A percentile compares a stretch with the other conserved stretches of the same genome.
phyloP scores from a whole-genome alignment of 805 yeast species.

The Yamadazyma ubonensis region DNA sequence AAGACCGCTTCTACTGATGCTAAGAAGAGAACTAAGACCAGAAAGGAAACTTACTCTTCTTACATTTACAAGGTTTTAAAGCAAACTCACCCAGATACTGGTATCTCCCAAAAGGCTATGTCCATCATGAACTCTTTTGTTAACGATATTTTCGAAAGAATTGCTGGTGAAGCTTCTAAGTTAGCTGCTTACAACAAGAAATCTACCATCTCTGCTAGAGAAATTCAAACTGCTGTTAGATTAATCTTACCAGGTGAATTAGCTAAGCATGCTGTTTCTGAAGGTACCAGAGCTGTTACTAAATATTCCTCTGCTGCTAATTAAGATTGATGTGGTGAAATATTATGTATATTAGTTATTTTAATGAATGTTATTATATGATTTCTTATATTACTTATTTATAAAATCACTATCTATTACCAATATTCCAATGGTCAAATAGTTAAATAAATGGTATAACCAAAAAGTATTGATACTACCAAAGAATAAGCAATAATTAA shows the following conservation, averaged over 20 bases:
- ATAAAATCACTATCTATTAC: conserved; percentile 4
- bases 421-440: conserved; percentile 54
- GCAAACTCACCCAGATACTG: conserved; percentile 99
- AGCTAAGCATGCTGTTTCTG: conserved; percentile 98
- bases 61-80: conserved; percentile 97
- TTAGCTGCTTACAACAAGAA: conserved; percentile 98
- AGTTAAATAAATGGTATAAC: conserved; percentile 74
- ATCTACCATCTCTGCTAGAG: conserved; percentile 97
- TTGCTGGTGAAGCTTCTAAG: conserved; percentile 96
- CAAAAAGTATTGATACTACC: conserved; percentile 84
- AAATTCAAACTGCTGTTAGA: conserved; percentile 98
- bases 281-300: conserved; percentile 98
- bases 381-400: conserved; percentile 1
- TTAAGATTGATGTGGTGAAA: conserved; percentile 18
- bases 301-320: conserved; percentile 77
- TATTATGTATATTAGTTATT: conserved; percentile 13
- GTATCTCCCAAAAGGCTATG: conserved; percentile 98
- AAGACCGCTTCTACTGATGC: conserved; percentile 76
- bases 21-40: conserved; percentile 91
- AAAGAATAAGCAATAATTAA: conserved; percentile 62
- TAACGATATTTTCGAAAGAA: conserved; percentile 97
- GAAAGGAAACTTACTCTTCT: conserved; percentile 98
- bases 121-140: conserved; percentile 98
- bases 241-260: conserved; percentile 97
- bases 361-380: conserved; percentile 16